phyloP scores from a whole-genome alignment of 106 monocot genomes.

The Dioscorea alata region DNA sequence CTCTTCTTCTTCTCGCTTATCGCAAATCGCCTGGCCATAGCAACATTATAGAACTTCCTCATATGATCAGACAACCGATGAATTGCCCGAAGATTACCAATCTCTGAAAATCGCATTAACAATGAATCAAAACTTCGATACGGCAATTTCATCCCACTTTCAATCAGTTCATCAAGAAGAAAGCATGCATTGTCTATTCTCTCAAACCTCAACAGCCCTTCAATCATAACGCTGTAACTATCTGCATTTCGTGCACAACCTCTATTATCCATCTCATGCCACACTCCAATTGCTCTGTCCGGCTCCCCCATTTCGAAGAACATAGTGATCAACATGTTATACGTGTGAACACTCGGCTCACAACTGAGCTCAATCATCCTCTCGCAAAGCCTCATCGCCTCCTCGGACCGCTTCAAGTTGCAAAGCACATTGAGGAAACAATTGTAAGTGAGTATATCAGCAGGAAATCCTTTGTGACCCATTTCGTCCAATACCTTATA shows the following conservation, averaged over 20 bases:
- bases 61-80: constrained; percentile 89
- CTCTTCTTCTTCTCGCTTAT: constrained; percentile 63
- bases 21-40: constrained; percentile 91
- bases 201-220: constrained; percentile 61
- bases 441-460: constrained; percentile 89
- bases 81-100: constrained; percentile 76
- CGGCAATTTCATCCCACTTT: constrained; percentile 61
- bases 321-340: constrained; percentile 83
- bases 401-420: constrained; percentile 51
- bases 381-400: constrained; percentile 67
- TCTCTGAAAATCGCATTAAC: constrained; percentile 51
- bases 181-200: constrained; percentile 61
- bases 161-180: constrained; percentile 79
- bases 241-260: constrained; percentile 50
- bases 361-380: constrained; percentile 70
- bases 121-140: constrained; percentile 73
- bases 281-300: constrained; percentile 57
- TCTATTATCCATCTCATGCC: constrained; percentile 78
- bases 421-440: constrained; percentile 90
- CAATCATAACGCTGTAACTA: constrained; percentile 72
- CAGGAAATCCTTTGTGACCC: constrained; percentile 71
- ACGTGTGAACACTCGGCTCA: constrained; percentile 94
- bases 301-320: constrained; percentile 66
- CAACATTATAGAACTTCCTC: constrained; percentile 85
- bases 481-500: constrained; percentile 86